Evolutionary conservation across 1,139 yeast genomes (phyloP).

Genomic region (Blastobotrys apis): DNA sequence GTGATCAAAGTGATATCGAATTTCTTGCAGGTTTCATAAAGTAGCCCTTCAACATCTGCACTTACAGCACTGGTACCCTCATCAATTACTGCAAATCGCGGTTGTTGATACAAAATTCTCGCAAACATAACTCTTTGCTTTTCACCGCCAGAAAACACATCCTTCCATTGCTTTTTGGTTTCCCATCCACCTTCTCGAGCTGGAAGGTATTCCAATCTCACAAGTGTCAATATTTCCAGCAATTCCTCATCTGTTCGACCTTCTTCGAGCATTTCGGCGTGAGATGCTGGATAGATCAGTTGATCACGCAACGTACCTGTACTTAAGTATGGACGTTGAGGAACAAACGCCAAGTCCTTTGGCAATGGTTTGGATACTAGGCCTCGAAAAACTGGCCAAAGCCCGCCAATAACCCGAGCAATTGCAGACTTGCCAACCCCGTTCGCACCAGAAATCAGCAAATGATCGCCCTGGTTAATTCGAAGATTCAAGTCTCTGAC

Average conservation of each 20-base stretch:
- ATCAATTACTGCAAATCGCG: conserved; percentile 79
- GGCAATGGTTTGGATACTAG: conserved; percentile 75
- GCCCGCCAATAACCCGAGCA: conserved; percentile 76
- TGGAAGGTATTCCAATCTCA: conserved; percentile 73
- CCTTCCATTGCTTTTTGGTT: conserved; percentile 77
- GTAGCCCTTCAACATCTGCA: conserved; percentile 84
- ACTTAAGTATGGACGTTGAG: conserved; percentile 76
- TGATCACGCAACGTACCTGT: conserved; percentile 84
- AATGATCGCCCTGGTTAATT: conserved; percentile 62
- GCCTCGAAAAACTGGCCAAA: conserved; percentile 89
- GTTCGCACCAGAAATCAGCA: conserved; percentile 79
- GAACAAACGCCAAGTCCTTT: conserved; percentile 67
- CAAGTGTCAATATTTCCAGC: conserved; percentile 64
- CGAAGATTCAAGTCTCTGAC: conserved; percentile 60
- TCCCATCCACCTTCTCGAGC: conserved; percentile 59
- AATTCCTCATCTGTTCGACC: conserved; percentile 70
- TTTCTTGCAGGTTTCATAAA: conserved; percentile 70
- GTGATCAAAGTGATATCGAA: conserved; percentile 77
- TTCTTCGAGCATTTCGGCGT: conserved; percentile 68
- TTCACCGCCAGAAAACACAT: conserved; percentile 91
- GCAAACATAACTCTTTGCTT: conserved; percentile 91
- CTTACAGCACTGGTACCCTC: conserved; percentile 93
- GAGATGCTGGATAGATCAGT: conserved; percentile 76
- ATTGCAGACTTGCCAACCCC: conserved; percentile 91
- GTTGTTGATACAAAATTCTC: conserved; percentile 73